These are phyloP conservation scores for Chalciporus sp. DNA, from an alignment of 1,284 basidiomycete genomes.

Conservation along the genomic window DNA sequence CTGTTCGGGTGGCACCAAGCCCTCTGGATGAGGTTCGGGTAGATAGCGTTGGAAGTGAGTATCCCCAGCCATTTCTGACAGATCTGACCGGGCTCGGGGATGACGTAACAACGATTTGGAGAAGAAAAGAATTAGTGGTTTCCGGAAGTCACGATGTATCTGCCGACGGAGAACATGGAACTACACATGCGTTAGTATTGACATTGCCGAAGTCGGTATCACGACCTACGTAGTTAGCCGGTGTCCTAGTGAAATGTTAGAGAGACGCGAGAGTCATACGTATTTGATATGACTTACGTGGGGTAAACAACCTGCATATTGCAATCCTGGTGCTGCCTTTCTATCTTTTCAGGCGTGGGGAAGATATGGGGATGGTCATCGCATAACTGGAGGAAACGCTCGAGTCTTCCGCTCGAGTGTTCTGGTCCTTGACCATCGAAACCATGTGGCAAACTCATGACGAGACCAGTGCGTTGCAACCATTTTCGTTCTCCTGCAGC, in stretches of 20 bases:
- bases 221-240: conserved; percentile 78
- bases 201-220: not conserved
- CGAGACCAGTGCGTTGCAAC: conserved; percentile 93
- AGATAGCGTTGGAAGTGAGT: conserved; percentile 93
- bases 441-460: conserved; percentile 93
- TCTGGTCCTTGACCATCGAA: conserved; percentile 99
- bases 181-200: conserved; percentile 36
- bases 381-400: conserved; percentile 97
- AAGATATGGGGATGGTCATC: conserved; percentile 95
- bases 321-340: conserved; percentile 97
- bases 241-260: conserved; percentile 56
- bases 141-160: conserved; percentile 95
- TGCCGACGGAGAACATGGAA: conserved; percentile 96
- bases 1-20: conserved; percentile 80
- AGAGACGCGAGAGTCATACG: not conserved
- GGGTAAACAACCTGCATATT: conserved; percentile 99
- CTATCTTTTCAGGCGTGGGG: conserved; percentile 88
- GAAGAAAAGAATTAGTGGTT: conserved; percentile 96
- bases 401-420: conserved; percentile 95
- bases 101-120: conserved; percentile 95
- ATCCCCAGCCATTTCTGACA: conserved; percentile 89
- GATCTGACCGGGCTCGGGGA: conserved; percentile 84
- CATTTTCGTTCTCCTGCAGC: conserved; percentile 98
- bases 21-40: conserved; percentile 77
- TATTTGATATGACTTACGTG: conserved; percentile 56